Conservation (phyloP, 106 monocot genomes). For the Dendrobium officinale region DNA sequence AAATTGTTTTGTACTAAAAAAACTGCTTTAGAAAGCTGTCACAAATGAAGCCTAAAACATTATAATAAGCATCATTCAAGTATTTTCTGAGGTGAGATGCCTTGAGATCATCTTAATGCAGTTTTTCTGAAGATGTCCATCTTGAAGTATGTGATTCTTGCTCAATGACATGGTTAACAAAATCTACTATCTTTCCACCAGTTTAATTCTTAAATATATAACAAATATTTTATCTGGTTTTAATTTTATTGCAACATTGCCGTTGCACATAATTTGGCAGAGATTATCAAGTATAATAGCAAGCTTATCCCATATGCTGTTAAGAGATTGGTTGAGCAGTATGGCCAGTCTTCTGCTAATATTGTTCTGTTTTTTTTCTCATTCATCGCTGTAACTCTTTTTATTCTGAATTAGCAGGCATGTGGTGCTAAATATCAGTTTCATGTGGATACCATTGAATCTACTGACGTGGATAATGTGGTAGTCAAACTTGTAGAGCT, state of each 20-base stretch:
- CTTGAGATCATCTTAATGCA: background rate
- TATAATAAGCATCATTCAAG: background rate
- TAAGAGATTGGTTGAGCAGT: conserved; percentile 71
- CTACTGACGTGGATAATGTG: conserved; percentile 80
- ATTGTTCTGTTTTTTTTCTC: background rate
- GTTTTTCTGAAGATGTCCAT: background rate
- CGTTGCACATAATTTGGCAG: conserved; percentile 22
- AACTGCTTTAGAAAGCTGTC: no score
- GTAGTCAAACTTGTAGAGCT: conserved; percentile 73
- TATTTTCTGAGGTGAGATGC: background rate
- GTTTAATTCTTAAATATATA: conserved; percentile 3
- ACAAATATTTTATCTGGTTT: background rate
- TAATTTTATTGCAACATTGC: background rate
- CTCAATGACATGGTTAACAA: background rate
- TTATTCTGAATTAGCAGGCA: conserved; percentile 34
- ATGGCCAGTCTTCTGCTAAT: conserved; percentile 24
- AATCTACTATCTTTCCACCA: background rate
- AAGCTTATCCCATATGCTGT: conserved; percentile 63
- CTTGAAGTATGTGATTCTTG: background rate
- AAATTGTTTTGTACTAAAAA: no score
- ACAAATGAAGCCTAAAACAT: no score
- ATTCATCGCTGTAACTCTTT: background rate
- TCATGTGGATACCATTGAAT: conserved; percentile 50
- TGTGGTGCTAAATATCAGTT: conserved; percentile 91
- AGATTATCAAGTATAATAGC: conserved; percentile 62